Evolutionary conservation across 140 eudicot genomes (phyloP).

Genomic region (Anethum foeniculum): DNA sequence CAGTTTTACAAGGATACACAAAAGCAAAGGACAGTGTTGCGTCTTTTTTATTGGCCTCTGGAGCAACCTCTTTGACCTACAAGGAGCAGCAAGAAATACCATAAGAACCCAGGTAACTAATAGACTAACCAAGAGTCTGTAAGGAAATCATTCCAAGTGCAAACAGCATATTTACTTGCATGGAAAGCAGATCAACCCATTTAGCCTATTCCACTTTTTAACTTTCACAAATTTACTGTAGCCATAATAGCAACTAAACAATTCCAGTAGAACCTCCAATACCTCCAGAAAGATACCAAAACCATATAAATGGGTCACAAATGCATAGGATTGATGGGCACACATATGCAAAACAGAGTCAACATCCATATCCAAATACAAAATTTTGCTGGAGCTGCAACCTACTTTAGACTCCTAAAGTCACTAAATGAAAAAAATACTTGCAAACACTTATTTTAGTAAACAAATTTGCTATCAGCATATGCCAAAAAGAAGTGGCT

Average conservation of each 20-base stretch:
- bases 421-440: background rate
- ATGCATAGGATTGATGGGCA: background rate
- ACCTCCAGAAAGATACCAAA: background rate
- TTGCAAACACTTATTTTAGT: background rate
- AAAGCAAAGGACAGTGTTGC: conserved; percentile 85
- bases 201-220: background rate
- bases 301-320: background rate
- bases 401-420: background rate
- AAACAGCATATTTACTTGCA: background rate
- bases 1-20: conserved; percentile 80
- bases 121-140: background rate
- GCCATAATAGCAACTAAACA: background rate
- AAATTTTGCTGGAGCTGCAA: background rate
- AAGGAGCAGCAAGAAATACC: conserved; percentile 9
- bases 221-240: background rate
- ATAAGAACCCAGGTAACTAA: background rate
- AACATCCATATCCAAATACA: background rate
- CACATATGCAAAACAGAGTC: background rate
- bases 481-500: background rate
- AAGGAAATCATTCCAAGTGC: background rate
- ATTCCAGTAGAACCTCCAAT: background rate
- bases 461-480: background rate
- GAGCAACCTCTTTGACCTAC: conserved; percentile 95
- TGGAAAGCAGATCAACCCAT: background rate
- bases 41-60: conserved; percentile 90